Base-by-base conservation (phyloP, 345 rosid genomes). In the Euphorbia lathyris region DNA sequence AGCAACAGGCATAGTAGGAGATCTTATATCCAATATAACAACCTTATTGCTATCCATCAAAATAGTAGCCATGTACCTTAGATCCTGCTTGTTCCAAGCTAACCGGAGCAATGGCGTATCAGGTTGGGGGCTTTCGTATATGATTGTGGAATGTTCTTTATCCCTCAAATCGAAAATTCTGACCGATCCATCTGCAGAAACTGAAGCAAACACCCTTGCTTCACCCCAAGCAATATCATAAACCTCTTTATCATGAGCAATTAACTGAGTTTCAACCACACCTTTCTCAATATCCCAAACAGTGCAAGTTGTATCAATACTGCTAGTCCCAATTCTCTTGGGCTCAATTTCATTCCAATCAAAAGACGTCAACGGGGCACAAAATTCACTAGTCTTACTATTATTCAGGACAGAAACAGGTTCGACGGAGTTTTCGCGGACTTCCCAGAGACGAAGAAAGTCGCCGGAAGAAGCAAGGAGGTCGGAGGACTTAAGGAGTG, bases 301-400 rank as follows among this genome's bases (percentile, higher is more conserved):
- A 3, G 97, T 94, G 71, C 98, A 94, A 0, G 98, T 94, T 23
- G 97, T 94, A 51, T 94, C 98, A 62, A 94, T 92, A 69, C 96
- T 90, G 58, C 86, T 91, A 22, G 97, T 92, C 7, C 93, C 99
- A n/a, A 95, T 70, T 14, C 97, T 77, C 68, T 88, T 87, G 2
- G 99, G 97, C 78, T 95, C 99, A 0, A 92, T 74, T 61, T 90
- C 93, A 78, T 95, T 95, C 97, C 99, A 92, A 52, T 95, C 99
- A 70, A 95, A 95, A 34, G 99, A 95, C 12, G 99, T 95, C 76
- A 90, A 74, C 12, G 92, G 97, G 0, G 94, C 89, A 47, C 90
- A 88, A 62, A 88, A 90, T 73, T 90, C 94, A 66, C 89, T 83
- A 38, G 84, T 82, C 63, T 88, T 90, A 65, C 87, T 80, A 72